Evolutionary conservation across 2,329 filamentous ascomycete genomes (phyloP), one percentile per base, ranked within the genome.

Genomic region (Ambrosiella cleistominuta): DNA sequence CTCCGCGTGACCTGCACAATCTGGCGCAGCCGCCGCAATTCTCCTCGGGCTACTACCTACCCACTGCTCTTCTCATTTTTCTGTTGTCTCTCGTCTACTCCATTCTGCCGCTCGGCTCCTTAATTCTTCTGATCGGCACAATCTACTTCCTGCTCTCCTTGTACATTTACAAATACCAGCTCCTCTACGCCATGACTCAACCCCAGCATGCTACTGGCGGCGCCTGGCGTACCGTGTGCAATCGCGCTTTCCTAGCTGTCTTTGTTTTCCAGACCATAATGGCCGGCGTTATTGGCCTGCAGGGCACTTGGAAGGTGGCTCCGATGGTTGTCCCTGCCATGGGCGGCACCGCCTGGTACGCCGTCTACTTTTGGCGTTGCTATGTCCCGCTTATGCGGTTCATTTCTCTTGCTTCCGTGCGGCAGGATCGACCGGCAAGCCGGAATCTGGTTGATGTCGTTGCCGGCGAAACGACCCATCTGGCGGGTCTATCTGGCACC

Each of bases 131-230:
- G 8, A 83, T 91, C 54, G 93, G 93, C 2, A 72, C 91, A 54
- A 73, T 88, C 11, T 98, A 94, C 69, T 95, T 94, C 65, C 68
- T 80, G 17, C 78, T 95, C 12, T 89, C 89, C 17, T 86, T 88
- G 68, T 91, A 91, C 66, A 86, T 88, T 38, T 94, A 95, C 78
- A 96, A 96, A 69, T 98, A 98, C 70, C 94, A 98, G 72, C 75
- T 98, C 3, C 76, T 98, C 3, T 98, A 98, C 69, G 89, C 93
- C 38, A 98, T 98, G 93, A 90, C 97, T 65, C 91, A 97, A 68
- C 86, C 88, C 13, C 88, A 94, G 66, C 89, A 95, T 67, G 88
- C 89, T 13, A 97, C 91, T 0, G 94, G 94, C 17, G 83, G 85
- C 61, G 89, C 90, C 3, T 98, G 93, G 93, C 85, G 86, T 54